Evolutionary conservation across 805 yeast species (phyloP).

Genomic region (Wickerhamiella australiensis): DNA sequence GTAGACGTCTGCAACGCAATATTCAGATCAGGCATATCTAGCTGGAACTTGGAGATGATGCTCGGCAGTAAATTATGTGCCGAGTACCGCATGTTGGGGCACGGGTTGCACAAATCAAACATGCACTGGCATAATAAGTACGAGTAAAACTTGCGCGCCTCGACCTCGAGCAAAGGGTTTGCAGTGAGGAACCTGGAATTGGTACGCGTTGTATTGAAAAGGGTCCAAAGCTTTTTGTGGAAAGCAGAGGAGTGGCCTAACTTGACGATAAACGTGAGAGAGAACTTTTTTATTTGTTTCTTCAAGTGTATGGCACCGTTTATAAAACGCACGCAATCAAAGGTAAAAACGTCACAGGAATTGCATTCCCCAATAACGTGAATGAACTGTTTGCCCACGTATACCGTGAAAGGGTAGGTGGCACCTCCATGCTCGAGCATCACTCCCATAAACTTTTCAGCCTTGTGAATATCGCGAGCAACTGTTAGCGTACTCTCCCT

Average conservation of each 20-base stretch:
- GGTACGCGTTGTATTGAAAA: not conserved
- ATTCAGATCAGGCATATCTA: not conserved
- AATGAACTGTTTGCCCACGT: conserved; percentile 6
- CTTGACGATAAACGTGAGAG: not conserved
- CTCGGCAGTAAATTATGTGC: not conserved
- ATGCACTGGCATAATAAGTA: conserved; percentile 5
- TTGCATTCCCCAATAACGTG: not conserved
- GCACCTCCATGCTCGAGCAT: not conserved
- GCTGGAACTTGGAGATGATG: not conserved
- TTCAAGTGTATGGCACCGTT: conserved; percentile 3
- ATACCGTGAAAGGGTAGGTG: not conserved
- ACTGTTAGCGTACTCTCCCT: not conserved
- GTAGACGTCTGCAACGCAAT: not conserved
- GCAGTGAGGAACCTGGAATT: not conserved
- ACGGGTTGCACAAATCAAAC: not conserved
- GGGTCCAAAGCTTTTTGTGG: conserved; percentile 2
- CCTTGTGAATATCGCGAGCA: not conserved
- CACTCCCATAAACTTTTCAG: conserved; percentile 1
- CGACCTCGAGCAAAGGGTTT: conserved; percentile 8
- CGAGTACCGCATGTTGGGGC: not conserved
- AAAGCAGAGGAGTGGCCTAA: conserved; percentile 1
- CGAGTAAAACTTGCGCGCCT: not conserved
- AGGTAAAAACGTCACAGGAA: conserved; percentile 2
- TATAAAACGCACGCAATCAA: not conserved
- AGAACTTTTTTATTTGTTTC: not conserved